A percentile compares a stretch with the other conserved stretches of the same genome.
Evolutionary conservation across 2,329 filamentous ascomycete genomes (phyloP).

Genomic region (Aspergillus hiratsukae): DNA sequence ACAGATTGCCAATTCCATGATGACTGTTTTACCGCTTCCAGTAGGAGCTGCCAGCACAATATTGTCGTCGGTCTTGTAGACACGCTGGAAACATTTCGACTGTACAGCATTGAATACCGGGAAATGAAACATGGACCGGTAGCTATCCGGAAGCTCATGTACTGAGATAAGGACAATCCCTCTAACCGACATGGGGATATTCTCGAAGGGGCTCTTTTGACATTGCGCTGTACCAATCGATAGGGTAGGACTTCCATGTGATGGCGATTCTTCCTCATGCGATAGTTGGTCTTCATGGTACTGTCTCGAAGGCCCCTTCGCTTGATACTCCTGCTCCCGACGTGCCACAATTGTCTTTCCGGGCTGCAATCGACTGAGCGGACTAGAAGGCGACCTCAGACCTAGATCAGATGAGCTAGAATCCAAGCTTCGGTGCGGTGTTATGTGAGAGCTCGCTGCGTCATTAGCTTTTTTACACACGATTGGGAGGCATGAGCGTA

Average conservation of each 20-base stretch:
- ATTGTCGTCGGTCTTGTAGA: slow-evolving; percentile 68
- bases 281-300: background rate
- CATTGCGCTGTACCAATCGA: background rate
- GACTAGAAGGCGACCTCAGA: slow-evolving; percentile 26
- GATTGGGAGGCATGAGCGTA: slow-evolving; percentile 12
- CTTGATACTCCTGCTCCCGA: background rate
- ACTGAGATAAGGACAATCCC: slow-evolving; percentile 59
- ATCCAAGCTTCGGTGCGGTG: slow-evolving; percentile 17
- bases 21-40: slow-evolving; percentile 77
- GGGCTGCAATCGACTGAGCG: slow-evolving; percentile 23
- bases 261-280: background rate
- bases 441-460: slow-evolving; percentile 15
- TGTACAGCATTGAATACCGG: slow-evolving; percentile 76
- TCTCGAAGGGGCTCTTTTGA: slow-evolving; percentile 14
- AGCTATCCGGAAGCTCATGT: slow-evolving; percentile 62
- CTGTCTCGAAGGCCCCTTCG: background rate
- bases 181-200: slow-evolving; percentile 41
- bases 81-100: slow-evolving; percentile 67
- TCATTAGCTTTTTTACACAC: background rate
- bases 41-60: slow-evolving; percentile 77
- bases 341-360: slow-evolving; percentile 4
- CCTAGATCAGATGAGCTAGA: slow-evolving; percentile 27
- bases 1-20: slow-evolving; percentile 79
- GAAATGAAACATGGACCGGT: slow-evolving; percentile 67
- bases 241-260: background rate